Conservation (phyloP, 768 basidiomycete genomes). For the Aureoboletus auriporus region DNA sequence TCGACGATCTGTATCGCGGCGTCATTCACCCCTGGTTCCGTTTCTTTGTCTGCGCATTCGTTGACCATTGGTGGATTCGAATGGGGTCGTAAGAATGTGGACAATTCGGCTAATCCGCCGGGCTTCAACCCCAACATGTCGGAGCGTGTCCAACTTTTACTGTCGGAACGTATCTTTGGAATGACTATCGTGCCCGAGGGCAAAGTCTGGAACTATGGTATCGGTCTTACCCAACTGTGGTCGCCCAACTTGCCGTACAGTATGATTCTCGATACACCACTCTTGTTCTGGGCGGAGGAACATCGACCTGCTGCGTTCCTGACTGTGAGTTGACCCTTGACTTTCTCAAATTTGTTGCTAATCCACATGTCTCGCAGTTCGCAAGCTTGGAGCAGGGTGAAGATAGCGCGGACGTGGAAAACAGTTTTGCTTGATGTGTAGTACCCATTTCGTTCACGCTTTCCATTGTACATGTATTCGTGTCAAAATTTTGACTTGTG, state of each 20-base stretch:
- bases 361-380: slow-evolving; percentile 47
- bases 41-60: slow-evolving; percentile 90
- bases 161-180: slow-evolving; percentile 94
- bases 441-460: slow-evolving; percentile 2
- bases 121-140: slow-evolving; percentile 99
- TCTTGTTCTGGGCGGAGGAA: slow-evolving; percentile 94
- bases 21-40: slow-evolving; percentile 97
- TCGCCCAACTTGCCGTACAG: slow-evolving; percentile 74
- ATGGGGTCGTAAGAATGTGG: slow-evolving; percentile 93
- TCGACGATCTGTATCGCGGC: slow-evolving; percentile 91
- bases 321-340: slow-evolving; percentile 50
- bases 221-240: slow-evolving; percentile 92
- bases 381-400: slow-evolving; percentile 87
- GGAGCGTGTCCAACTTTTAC: slow-evolving; percentile 85
- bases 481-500: not conserved
- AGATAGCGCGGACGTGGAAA: slow-evolving; percentile 93
- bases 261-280: slow-evolving; percentile 87
- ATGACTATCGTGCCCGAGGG: slow-evolving; percentile 95
- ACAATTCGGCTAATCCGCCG: slow-evolving; percentile 77
- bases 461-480: slow-evolving; percentile 16
- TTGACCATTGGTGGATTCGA: slow-evolving; percentile 92
- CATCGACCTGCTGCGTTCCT: slow-evolving; percentile 94
- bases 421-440: slow-evolving; percentile 73
- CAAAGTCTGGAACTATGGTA: slow-evolving; percentile 94
- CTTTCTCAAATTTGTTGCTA: not conserved